Evolutionary conservation across 1,139 yeast genomes (phyloP).

Genomic region (Meyerozyma elateridarum): DNA sequence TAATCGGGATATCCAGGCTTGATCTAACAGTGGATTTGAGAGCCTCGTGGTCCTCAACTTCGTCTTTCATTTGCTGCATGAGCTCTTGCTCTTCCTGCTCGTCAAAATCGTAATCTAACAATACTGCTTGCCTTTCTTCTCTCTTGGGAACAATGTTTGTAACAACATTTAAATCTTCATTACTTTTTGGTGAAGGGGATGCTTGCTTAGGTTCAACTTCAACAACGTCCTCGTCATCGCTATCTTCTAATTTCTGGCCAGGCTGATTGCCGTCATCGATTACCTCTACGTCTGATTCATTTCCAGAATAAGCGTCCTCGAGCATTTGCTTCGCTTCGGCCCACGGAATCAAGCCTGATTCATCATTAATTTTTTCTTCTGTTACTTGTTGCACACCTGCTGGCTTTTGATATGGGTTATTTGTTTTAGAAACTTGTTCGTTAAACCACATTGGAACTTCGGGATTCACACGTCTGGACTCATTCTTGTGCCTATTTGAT

Average conservation of each 20-base stretch:
- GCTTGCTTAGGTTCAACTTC: constrained; percentile 2
- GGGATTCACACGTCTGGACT: no score
- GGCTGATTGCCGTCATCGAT: constrained; percentile 8
- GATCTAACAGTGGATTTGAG: constrained; percentile 49
- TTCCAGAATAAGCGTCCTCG: constrained; percentile 10
- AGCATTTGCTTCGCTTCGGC: constrained; percentile 36
- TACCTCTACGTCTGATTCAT: constrained; percentile 12
- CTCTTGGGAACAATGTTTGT: constrained; percentile 1
- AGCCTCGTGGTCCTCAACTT: constrained; percentile 65
- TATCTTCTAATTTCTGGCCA: constrained; percentile 8
- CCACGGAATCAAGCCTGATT: constrained; percentile 48
- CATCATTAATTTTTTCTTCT: constrained; percentile 22
- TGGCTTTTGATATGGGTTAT: constrained; percentile 6
- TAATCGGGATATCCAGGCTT: constrained; percentile 16
- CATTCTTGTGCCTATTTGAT: constrained; percentile 8
- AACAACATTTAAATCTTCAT: constrained; percentile 1
- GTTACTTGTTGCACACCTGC: neutral
- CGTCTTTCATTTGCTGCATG: constrained; percentile 57
- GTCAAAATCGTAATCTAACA: constrained; percentile 59
- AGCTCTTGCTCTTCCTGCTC: constrained; percentile 74
- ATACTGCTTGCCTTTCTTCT: constrained; percentile 16
- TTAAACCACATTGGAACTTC: constrained; percentile 20
- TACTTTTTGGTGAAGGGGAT: no score
- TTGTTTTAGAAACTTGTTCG: constrained; percentile 6
- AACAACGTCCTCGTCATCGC: constrained; percentile 10